These are phyloP conservation scores for Calophaca sinica DNA, from an alignment of 306 rosid genomes.

Conservation along the genomic window DNA sequence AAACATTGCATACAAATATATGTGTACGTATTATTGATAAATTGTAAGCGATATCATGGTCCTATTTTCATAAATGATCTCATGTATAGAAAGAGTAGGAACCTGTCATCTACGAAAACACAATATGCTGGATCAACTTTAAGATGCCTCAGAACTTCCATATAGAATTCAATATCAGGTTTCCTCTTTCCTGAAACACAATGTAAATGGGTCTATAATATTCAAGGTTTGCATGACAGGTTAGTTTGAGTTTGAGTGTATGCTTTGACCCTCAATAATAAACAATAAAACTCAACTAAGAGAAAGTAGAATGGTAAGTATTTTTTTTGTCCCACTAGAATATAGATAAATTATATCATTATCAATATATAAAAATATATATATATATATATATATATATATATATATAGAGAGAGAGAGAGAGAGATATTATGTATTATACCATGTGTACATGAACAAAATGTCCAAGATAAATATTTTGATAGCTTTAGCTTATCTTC, in stretches of 20 bases:
- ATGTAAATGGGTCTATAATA: slow-evolving; percentile 26
- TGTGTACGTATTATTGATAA: slow-evolving; percentile 23
- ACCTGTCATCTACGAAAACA: slow-evolving; percentile 92
- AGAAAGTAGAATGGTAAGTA: slow-evolving; percentile 29
- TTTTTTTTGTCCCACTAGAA: neutral
- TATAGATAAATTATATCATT: slow-evolving; percentile 9
- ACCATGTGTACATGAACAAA: slow-evolving; percentile 82
- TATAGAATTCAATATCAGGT: slow-evolving; percentile 82
- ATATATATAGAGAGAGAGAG: neutral
- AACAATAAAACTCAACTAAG: slow-evolving; percentile 29
- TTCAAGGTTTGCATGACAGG: slow-evolving; percentile 18
- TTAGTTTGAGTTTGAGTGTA: slow-evolving; percentile 32
- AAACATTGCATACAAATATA: neutral
- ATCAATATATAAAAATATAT: neutral
- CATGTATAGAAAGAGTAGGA: slow-evolving; percentile 26
- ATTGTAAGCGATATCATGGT: neutral
- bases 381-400: too few relatives aligned
- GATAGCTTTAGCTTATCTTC: slow-evolving; percentile 82
- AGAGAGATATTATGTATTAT: slow-evolving; percentile 35
- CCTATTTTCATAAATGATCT: slow-evolving; percentile 15
- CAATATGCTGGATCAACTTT: slow-evolving; percentile 73
- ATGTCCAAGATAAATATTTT: slow-evolving; percentile 90
- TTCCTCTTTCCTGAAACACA: slow-evolving; percentile 87
- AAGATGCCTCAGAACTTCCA: slow-evolving; percentile 71
- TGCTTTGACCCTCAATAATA: slow-evolving; percentile 1